Base-by-base conservation (phyloP, 352 stramenopile genomes). In the Elongisporangium senticosum region DNA sequence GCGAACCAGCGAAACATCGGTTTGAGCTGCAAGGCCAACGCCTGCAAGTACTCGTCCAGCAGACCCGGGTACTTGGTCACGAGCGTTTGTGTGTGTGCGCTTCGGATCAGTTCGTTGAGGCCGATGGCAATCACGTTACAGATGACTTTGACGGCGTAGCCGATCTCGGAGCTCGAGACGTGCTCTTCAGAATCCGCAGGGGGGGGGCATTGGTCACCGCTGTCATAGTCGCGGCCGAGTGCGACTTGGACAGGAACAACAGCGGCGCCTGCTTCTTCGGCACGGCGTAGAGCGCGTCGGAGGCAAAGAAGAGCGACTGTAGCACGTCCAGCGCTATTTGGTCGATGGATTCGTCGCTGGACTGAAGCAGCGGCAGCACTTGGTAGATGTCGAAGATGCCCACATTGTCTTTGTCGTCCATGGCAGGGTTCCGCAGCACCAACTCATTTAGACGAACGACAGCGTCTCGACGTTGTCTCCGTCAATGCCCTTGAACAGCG, bases 401-500 rank as follows among this genome's bases (percentile, higher is more conserved):
- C 11, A 71, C 55, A 53, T 91, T 91, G 51, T 58, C 76, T 39
- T 84, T 85, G 10, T 59, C 49, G n/a, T 92, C 84, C 23, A 91
- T 53, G 13, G 72, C 63, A 2, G 64, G 8, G 54, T 82, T 90
- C 28, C 62, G 49, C 22, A 95, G 70, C 57, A 94, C 83, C 19
- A 83, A 55, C 20, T 69, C 52, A 0, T 72, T 63, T 17, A 95
- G 39, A 95, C 71, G 6, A 56, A 59, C 28, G 61, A 64, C 54
- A 91, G 64, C 59, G 88, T 71, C 28, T 74, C 68, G n/a, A 61
- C 59, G 15, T 78, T 80, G 61, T 95, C 86, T 43, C 74, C 72
- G 33, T 94, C 84, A 49, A 95, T 53, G 61, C 75, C 86, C 63
- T 92, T 90, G 60, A 90, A 90, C 39, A 95, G 64, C 28, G 80